Conservation (phyloP, 1,139 yeast species). For the Hanseniaspora sp. region DNA sequence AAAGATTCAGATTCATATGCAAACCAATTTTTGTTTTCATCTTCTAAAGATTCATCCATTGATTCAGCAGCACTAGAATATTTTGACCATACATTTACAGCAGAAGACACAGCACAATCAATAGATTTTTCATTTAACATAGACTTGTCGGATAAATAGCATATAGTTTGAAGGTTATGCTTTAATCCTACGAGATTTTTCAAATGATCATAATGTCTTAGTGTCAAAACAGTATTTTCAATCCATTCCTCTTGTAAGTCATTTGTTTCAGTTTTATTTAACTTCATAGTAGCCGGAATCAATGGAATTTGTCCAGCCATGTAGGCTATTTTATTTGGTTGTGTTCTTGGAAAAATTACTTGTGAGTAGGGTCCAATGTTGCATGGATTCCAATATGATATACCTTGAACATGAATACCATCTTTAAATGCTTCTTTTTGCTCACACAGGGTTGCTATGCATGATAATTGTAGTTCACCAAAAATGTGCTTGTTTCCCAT, state of each 20-base stretch:
- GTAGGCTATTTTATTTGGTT: conserved; percentile 40
- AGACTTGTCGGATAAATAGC: not conserved
- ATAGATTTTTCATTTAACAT: not conserved
- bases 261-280: conserved; percentile 22
- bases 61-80: conserved; percentile 23
- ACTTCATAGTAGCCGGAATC: conserved; percentile 57
- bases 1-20: conserved; percentile 23
- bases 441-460: conserved; percentile 34
- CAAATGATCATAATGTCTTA: conserved; percentile 66
- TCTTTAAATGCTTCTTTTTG: conserved; percentile 29
- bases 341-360: conserved; percentile 41
- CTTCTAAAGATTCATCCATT: not conserved
- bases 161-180: not conserved
- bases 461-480: conserved; percentile 45
- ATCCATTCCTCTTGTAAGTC: conserved; percentile 20
- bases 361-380: conserved; percentile 97
- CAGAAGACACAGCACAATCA: not conserved
- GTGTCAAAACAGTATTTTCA: conserved; percentile 43
- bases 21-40: conserved; percentile 15
- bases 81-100: conserved; percentile 19
- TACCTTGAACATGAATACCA: conserved; percentile 82
- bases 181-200: conserved; percentile 36
- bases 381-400: conserved; percentile 96
- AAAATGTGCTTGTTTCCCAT: conserved; percentile 47
- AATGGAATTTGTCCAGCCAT: conserved; percentile 92